Conservation (phyloP, 2,329 filamentous ascomycete species). For the Volutella citrinella region DNA sequence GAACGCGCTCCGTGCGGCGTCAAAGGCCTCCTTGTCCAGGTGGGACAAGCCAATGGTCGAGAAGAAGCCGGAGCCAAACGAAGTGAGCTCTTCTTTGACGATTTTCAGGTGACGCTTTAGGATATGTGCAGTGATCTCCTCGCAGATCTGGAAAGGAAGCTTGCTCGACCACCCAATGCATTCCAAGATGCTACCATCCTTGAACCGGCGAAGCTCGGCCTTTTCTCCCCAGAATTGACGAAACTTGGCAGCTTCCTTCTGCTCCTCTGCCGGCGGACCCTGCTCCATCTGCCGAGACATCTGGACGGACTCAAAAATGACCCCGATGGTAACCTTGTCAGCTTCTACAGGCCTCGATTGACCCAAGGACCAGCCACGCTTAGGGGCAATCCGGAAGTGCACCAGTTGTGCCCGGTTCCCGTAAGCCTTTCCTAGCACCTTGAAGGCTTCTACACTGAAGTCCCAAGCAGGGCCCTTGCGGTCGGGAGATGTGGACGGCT, state of each 20-base stretch:
- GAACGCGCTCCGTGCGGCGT: conserved; percentile 67
- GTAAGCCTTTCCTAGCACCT: conserved; percentile 66
- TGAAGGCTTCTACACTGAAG: conserved; percentile 58
- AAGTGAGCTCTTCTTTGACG: conserved; percentile 49
- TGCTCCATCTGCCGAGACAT: conserved; percentile 78
- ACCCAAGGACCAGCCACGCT: conserved; percentile 29
- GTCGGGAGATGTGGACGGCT: conserved; percentile 32
- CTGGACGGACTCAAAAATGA: conserved; percentile 71
- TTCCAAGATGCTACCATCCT: conserved; percentile 90
- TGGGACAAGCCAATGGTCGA: conserved; percentile 44
- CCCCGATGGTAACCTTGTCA: conserved; percentile 56
- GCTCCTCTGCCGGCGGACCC: conserved; percentile 82
- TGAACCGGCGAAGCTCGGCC: conserved; percentile 88
- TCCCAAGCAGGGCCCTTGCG: conserved; percentile 41
- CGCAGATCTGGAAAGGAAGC: conserved; percentile 62
- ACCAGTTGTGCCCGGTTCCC: conserved; percentile 72
- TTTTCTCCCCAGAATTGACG: conserved; percentile 94
- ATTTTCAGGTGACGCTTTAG: conserved; percentile 67
- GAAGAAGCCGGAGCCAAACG: conserved; percentile 51
- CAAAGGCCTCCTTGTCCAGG: conserved; percentile 58
- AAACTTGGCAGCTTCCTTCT: conserved; percentile 77
- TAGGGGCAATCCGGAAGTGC: conserved; percentile 46
- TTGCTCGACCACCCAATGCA: conserved; percentile 80
- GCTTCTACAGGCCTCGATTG: conserved; percentile 15
- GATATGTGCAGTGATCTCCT: conserved; percentile 75